Conservation (phyloP, 2,329 filamentous ascomycete genomes). For the Dactylonectria macrodidyma region DNA sequence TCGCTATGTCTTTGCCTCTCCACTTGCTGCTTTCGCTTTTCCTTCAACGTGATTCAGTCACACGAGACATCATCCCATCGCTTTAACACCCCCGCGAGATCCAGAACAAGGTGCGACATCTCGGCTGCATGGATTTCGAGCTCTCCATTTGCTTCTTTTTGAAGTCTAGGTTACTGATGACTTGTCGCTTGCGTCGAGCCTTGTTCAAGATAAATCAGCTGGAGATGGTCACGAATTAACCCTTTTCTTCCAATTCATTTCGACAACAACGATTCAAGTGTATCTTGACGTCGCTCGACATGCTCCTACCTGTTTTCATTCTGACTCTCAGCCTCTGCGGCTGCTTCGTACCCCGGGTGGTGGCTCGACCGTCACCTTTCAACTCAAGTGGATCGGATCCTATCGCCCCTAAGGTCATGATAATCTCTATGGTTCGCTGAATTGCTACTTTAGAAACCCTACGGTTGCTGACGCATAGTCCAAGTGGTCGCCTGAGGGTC, state of each 20-base stretch:
- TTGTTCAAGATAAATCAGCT: constrained; percentile 27
- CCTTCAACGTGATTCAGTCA: constrained; percentile 22
- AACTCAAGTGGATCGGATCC: not conserved
- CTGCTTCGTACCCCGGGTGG: constrained; percentile 8
- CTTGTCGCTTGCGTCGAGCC: not conserved
- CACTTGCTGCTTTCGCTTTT: constrained; percentile 7
- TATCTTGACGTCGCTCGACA: constrained; percentile 13
- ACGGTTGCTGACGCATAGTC: constrained; percentile 19
- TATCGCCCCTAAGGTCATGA: constrained; percentile 72
- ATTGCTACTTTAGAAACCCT: not conserved
- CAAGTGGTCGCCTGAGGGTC: constrained; percentile 74
- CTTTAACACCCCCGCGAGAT: constrained; percentile 9
- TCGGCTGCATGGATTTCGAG: constrained; percentile 29
- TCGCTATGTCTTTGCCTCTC: constrained; percentile 6
- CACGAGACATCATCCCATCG: constrained; percentile 42
- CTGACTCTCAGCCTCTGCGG: constrained; percentile 14
- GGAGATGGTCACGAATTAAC: not conserved
- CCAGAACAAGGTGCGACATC: constrained; percentile 29
- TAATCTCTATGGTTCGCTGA: constrained; percentile 72
- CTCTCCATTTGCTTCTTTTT: constrained; percentile 4
- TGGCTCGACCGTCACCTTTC: constrained; percentile 15
- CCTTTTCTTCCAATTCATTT: not conserved
- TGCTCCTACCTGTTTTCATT: constrained; percentile 29
- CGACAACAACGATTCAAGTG: not conserved
- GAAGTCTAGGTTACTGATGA: not conserved